Conservation (phyloP, 495 filamentous ascomycete species). For the Acidiella bohemica region DNA sequence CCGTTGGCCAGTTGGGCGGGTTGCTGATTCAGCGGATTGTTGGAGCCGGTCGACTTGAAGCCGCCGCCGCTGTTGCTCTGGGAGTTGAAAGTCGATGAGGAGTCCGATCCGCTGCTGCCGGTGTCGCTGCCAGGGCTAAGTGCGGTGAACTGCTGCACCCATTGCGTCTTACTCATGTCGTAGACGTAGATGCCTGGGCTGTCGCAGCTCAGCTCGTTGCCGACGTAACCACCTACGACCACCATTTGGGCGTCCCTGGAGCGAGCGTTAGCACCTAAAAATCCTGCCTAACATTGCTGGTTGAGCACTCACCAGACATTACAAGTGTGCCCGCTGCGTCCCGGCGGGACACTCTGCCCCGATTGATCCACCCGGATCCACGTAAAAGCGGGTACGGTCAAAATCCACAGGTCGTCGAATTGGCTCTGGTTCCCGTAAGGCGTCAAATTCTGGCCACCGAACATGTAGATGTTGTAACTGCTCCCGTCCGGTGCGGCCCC, state of each 20-base stretch:
- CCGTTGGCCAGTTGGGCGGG: constrained; percentile 30
- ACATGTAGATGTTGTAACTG: constrained; percentile 62
- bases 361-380: constrained; percentile 52
- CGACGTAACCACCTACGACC: constrained; percentile 58
- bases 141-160: constrained; percentile 47
- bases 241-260: constrained; percentile 54
- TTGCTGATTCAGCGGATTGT: constrained; percentile 34
- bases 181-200: constrained; percentile 57
- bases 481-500: constrained; percentile 57
- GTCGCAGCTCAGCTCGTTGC: constrained; percentile 48
- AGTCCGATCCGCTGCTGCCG: not conserved
- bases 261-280: not conserved
- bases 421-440: constrained; percentile 47
- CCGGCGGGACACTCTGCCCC: constrained; percentile 41
- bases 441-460: constrained; percentile 57
- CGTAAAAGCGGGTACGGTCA: constrained; percentile 59
- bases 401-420: constrained; percentile 64
- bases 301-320: constrained; percentile 34
- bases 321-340: constrained; percentile 56
- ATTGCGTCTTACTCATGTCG: constrained; percentile 45
- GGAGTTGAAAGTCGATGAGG: not conserved
- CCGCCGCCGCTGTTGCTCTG: not conserved
- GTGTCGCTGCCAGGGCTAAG: constrained; percentile 19
- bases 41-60: constrained; percentile 9
- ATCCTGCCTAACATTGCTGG: not conserved